A percentile compares a stretch with the other conserved stretches of the same genome.
phyloP scores from a whole-genome alignment of 176 grass and related monocot species.

The Eleusine coracana region DNA sequence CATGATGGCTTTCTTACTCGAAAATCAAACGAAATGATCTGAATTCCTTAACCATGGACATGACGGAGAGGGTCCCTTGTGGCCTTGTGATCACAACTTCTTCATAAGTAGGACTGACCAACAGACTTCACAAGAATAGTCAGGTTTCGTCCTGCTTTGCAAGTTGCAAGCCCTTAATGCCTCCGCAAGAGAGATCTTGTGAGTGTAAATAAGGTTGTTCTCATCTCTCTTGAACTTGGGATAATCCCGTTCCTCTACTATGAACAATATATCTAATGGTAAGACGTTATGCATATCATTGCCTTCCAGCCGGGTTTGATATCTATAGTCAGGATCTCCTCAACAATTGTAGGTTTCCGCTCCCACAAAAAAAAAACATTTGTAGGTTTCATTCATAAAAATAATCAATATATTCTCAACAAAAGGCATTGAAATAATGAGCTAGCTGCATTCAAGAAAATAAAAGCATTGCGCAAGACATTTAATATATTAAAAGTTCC shows the following conservation, averaged over 20 bases:
- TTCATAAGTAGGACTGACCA: slow-evolving; percentile 53
- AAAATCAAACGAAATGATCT: no score
- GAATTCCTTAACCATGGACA: no score
- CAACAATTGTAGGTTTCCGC: no score
- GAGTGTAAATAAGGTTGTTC: slow-evolving; percentile 63
- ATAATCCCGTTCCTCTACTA: slow-evolving; percentile 69
- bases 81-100: slow-evolving; percentile 50
- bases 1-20: no score
- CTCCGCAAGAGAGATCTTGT: slow-evolving; percentile 67
- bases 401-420: no score
- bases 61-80: slow-evolving; percentile 42
- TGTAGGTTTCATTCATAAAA: no score
- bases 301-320: neutral
- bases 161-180: slow-evolving; percentile 54
- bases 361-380: no score
- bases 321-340: no score
- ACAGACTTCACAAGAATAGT: slow-evolving; percentile 53
- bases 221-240: slow-evolving; percentile 63
- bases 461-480: no score
- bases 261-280: slow-evolving; percentile 66
- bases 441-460: no score
- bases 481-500: no score
- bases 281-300: slow-evolving; percentile 51
- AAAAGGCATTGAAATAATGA: no score
- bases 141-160: slow-evolving; percentile 45